Evolutionary conservation across 2,329 filamentous ascomycete species (phyloP).

Genomic region (Fusarium buxicola): DNA sequence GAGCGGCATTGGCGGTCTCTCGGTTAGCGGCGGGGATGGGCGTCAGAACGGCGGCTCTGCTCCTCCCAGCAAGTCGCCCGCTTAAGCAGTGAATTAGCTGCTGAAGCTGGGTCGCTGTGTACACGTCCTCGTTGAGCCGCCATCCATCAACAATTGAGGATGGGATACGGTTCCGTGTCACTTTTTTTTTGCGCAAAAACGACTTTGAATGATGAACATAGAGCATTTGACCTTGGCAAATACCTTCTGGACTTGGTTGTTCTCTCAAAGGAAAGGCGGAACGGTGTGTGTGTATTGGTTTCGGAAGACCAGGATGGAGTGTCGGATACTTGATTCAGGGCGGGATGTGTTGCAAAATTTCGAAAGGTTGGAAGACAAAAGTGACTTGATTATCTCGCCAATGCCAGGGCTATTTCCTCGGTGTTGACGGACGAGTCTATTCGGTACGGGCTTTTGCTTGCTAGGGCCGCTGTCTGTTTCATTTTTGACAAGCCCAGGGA

Average conservation of each 20-base stretch:
- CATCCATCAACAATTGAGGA: slow-evolving; percentile 35
- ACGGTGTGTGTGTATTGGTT: slow-evolving; percentile 52
- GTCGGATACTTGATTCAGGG: slow-evolving; percentile 54
- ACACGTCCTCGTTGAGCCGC: slow-evolving; percentile 45
- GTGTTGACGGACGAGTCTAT: slow-evolving; percentile 48
- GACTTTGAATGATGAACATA: slow-evolving; percentile 59
- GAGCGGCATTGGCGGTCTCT: slow-evolving; percentile 76
- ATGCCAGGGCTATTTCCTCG: slow-evolving; percentile 48
- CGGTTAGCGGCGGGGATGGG: slow-evolving; percentile 73
- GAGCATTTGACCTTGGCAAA: slow-evolving; percentile 59
- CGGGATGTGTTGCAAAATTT: slow-evolving; percentile 51
- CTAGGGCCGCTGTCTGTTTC: slow-evolving; percentile 46
- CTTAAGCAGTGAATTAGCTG: slow-evolving; percentile 54
- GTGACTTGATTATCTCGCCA: slow-evolving; percentile 49
- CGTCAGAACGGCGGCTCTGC: slow-evolving; percentile 71
- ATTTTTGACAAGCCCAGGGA: slow-evolving; percentile 49
- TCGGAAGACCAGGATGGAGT: slow-evolving; percentile 54
- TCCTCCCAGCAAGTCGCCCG: slow-evolving; percentile 70
- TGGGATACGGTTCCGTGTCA: slow-evolving; percentile 43
- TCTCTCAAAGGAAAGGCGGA: slow-evolving; percentile 54
- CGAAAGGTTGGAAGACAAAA: slow-evolving; percentile 56
- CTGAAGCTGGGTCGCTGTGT: slow-evolving; percentile 43
- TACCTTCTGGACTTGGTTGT: slow-evolving; percentile 57
- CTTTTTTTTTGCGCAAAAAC: slow-evolving; percentile 45
- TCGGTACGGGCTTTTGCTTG: slow-evolving; percentile 49